Percentiles rank a stretch among this genome's conserved stretches.
phyloP scores from a whole-genome alignment of 257 asterid species.

The Solanum piurae region DNA sequence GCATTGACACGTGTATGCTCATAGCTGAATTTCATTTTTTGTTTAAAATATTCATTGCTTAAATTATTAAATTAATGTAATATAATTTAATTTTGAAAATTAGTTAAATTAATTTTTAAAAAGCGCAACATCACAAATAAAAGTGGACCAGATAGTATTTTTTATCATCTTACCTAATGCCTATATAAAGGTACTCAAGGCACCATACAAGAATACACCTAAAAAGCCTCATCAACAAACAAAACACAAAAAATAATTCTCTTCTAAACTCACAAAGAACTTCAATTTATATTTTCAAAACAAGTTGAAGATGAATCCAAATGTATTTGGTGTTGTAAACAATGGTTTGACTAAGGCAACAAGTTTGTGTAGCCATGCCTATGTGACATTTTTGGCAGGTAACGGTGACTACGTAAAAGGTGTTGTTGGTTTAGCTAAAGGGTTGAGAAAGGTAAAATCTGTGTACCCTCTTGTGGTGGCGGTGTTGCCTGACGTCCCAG shows the following conservation, averaged over 20 bases:
- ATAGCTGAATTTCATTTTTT: not conserved
- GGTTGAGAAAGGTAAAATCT: not conserved
- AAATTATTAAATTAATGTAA: too few species aligned
- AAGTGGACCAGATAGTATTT: accelerated
- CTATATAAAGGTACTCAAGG: not conserved
- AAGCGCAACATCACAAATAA: too few species aligned
- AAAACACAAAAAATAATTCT: not conserved
- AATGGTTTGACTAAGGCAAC: not conserved
- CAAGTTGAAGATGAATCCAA: not conserved
- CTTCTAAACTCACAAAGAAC: not conserved
- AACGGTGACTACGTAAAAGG: not conserved
- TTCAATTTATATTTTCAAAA: not conserved
- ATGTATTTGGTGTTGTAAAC: not conserved
- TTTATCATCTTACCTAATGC: not conserved
- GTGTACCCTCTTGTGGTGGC: not conserved
- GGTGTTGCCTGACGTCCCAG: not conserved
- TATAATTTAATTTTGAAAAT: too few species aligned
- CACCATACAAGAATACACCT: not conserved
- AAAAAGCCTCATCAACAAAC: not conserved
- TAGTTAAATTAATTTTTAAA: too few species aligned
- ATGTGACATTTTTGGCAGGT: conserved; percentile 1
- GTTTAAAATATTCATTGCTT: too few species aligned
- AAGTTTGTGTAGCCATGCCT: not conserved
- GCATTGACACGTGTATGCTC: not conserved
- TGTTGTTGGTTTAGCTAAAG: not conserved